These are phyloP conservation scores for Wallemia mellicola DNA, from an alignment of 1,284 basidiomycete species.

Conservation along the genomic window DNA sequence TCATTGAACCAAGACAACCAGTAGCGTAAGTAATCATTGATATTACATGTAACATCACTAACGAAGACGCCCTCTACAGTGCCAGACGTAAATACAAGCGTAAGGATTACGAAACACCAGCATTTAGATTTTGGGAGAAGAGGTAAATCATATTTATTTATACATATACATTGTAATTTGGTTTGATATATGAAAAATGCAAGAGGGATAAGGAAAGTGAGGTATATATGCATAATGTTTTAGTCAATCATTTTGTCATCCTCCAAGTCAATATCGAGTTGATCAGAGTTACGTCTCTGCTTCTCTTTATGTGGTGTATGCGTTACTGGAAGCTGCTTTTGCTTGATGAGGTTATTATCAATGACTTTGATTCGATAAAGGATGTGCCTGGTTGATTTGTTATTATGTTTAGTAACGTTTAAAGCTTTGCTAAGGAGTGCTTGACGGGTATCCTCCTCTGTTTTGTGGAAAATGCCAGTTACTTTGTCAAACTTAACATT, in stretches of 20 bases:
- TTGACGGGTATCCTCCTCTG: neutral
- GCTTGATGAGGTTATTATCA: neutral
- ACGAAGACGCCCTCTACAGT: neutral
- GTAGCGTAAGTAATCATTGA: slow-evolving; percentile 31
- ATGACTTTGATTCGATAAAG: neutral
- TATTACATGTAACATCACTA: neutral
- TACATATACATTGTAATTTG: neutral
- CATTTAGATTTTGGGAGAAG: neutral
- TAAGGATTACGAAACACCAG: neutral
- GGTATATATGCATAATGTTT: no score
- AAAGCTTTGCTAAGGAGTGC: neutral
- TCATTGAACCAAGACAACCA: slow-evolving; percentile 40
- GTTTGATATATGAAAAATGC: neutral
- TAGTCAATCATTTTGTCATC: no score
- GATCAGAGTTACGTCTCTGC: neutral
- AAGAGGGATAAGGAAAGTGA: no score
- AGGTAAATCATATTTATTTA: neutral
- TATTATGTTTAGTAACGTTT: neutral
- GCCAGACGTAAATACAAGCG: neutral
- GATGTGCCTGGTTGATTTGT: neutral
- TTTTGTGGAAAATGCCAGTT: neutral
- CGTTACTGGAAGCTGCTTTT: neutral
- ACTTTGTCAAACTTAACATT: neutral
- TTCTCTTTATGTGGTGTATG: neutral
- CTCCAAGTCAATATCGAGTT: neutral